A percentile compares a stretch with the other conserved stretches of the same genome.
These are phyloP conservation scores for Nicotiana undulata DNA, from an alignment of 257 asterid genomes.

Conservation along the genomic window DNA sequence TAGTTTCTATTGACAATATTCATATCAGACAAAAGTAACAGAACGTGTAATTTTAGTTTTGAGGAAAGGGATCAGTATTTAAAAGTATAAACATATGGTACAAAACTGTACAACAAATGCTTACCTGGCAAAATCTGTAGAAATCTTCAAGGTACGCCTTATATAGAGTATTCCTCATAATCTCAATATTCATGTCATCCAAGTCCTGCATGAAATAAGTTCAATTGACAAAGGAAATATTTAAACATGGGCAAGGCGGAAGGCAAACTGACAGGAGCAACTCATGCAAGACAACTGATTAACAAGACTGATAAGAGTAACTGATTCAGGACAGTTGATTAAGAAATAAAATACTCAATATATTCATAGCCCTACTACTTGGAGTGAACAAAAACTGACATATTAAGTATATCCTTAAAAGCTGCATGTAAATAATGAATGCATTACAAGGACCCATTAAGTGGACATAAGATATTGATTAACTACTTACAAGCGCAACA, in stretches of 20 bases:
- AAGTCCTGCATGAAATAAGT: constrained; percentile 44
- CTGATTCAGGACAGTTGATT: not conserved
- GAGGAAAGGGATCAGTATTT: not conserved
- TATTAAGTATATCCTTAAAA: not conserved
- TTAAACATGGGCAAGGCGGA: not conserved
- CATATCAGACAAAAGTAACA: constrained; percentile 10
- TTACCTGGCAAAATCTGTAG: constrained; percentile 76
- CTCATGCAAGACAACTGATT: not conserved
- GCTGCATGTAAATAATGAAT: not conserved
- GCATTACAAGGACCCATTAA: not conserved
- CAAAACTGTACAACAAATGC: constrained; percentile 1
- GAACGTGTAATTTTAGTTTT: not conserved
- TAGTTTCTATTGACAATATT: constrained; percentile 44
- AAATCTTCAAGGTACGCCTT: constrained; percentile 92
- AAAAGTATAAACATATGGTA: not conserved
- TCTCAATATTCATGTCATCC: constrained; percentile 94
- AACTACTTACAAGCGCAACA: not conserved
- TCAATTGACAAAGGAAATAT: not conserved
- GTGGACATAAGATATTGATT: not conserved
- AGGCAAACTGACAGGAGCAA: not conserved
- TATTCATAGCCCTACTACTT: not conserved
- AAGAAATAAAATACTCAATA: not conserved
- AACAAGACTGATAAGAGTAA: not conserved
- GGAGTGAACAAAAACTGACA: not conserved
- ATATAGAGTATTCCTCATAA: constrained; percentile 88